Percentiles rank a stretch among this genome's conserved stretches.
Evolutionary conservation across 2,329 filamentous ascomycete species (phyloP).

Genomic region (Pyricularia grisea): DNA sequence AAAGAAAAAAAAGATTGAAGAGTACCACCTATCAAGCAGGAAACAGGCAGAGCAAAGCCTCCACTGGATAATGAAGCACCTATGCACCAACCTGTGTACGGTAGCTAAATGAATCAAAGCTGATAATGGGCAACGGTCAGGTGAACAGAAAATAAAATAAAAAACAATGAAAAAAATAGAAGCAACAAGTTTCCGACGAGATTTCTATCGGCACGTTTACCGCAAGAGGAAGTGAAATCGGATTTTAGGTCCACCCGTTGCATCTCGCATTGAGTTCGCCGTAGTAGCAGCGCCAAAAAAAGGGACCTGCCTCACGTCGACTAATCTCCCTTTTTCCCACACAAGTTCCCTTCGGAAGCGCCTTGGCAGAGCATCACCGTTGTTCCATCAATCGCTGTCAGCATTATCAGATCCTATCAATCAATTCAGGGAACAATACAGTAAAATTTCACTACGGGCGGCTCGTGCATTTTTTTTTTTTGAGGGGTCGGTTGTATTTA

Average conservation of each 20-base stretch:
- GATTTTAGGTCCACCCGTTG: neutral
- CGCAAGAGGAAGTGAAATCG: neutral
- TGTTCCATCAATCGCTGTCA: neutral
- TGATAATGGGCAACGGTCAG: neutral
- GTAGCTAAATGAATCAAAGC: neutral
- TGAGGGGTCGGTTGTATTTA: neutral
- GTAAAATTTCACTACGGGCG: neutral
- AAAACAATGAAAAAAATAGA: neutral
- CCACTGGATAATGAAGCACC: too few relatives aligned
- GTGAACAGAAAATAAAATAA: neutral
- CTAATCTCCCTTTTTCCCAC: neutral
- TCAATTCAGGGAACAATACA: neutral
- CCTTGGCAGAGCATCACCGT: neutral
- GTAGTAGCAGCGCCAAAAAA: too few relatives aligned
- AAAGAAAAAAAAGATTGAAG: neutral
- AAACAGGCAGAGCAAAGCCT: too few relatives aligned
- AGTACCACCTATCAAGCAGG: neutral
- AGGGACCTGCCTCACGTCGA: neutral
- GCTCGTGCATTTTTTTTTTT: neutral
- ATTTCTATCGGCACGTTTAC: neutral
- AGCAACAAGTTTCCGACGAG: neutral
- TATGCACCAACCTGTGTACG: too few relatives aligned
- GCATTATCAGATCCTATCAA: neutral
- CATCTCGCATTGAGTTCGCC: too few relatives aligned
- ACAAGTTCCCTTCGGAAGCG: neutral